Conservation (phyloP, 2,329 filamentous ascomycete genomes). For the Fusarium miscanthi region DNA sequence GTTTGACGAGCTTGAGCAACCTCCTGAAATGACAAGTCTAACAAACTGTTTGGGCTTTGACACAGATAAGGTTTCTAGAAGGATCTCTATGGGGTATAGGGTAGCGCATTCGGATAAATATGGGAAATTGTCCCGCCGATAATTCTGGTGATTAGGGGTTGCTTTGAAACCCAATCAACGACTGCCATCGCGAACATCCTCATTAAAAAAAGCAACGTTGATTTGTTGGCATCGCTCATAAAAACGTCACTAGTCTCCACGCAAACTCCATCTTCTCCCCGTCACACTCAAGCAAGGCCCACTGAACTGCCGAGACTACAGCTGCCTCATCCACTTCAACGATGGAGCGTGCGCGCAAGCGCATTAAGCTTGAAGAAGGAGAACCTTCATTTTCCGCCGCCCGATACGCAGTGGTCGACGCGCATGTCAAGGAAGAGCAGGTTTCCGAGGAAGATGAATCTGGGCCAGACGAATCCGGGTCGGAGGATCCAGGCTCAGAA, state of each 20-base stretch:
- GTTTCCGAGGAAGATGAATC: background rate
- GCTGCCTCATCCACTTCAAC: too few species aligned
- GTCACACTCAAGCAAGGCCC: too few species aligned
- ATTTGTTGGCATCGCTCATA: too few species aligned
- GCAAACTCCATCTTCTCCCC: background rate
- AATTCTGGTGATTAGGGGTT: background rate
- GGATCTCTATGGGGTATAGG: background rate
- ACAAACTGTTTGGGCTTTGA: background rate
- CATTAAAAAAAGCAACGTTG: background rate
- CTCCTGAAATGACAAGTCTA: background rate
- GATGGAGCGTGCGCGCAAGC: background rate
- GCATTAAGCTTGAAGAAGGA: background rate
- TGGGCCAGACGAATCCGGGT: too few species aligned
- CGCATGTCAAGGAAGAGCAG: background rate
- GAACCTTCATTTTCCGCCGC: background rate
- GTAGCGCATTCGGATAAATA: background rate
- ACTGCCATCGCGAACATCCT: background rate
- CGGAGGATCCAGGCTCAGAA: background rate
- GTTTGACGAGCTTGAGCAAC: accelerated
- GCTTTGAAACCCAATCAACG: too few species aligned
- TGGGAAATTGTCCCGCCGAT: background rate
- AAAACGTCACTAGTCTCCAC: background rate
- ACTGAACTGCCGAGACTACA: background rate
- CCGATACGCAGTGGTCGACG: background rate
- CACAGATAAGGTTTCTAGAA: accelerated